Evolutionary conservation across 2,329 filamentous ascomycete genomes (phyloP).

Genomic region (Xylaria sp.): DNA sequence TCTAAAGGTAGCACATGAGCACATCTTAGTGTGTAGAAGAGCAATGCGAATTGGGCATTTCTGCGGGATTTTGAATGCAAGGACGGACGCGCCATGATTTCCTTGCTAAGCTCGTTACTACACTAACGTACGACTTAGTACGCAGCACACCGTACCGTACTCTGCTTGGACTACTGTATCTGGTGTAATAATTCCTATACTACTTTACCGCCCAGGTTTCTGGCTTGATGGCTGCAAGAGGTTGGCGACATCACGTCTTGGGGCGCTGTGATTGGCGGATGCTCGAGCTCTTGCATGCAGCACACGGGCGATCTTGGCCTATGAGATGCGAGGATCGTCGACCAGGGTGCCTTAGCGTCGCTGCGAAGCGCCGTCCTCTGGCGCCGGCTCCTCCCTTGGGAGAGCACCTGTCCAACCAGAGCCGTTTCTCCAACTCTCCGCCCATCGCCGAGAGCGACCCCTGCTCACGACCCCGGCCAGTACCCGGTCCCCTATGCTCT

Average conservation of each 20-base stretch:
- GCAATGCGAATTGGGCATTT: slow-evolving; percentile 7
- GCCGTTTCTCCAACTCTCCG: slow-evolving; percentile 42
- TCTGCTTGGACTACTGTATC: neutral
- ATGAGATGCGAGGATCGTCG: slow-evolving; percentile 51
- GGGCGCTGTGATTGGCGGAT: slow-evolving; percentile 54
- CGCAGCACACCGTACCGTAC: neutral
- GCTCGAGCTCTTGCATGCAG: slow-evolving; percentile 43
- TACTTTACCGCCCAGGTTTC: slow-evolving; percentile 57
- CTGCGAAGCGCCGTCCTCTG: slow-evolving; percentile 44
- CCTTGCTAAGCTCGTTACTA: neutral
- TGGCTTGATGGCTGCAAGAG: slow-evolving; percentile 53
- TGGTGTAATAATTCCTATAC: neutral
- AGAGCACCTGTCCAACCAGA: slow-evolving; percentile 44
- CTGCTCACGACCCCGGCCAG: slow-evolving; percentile 13
- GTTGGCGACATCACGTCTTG: slow-evolving; percentile 54
- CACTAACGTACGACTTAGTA: neutral
- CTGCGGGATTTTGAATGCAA: slow-evolving; percentile 30
- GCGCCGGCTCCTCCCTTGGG: slow-evolving; percentile 45
- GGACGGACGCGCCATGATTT: neutral
- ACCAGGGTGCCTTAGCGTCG: slow-evolving; percentile 43
- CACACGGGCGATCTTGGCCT: slow-evolving; percentile 44
- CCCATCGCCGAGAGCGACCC: slow-evolving; percentile 40
- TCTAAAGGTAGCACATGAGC: neutral
- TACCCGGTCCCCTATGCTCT: slow-evolving; percentile 6
- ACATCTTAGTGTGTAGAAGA: neutral